Conservation (phyloP, 352 stramenopile genomes). For the Hyaloperonospora brassicae region DNA sequence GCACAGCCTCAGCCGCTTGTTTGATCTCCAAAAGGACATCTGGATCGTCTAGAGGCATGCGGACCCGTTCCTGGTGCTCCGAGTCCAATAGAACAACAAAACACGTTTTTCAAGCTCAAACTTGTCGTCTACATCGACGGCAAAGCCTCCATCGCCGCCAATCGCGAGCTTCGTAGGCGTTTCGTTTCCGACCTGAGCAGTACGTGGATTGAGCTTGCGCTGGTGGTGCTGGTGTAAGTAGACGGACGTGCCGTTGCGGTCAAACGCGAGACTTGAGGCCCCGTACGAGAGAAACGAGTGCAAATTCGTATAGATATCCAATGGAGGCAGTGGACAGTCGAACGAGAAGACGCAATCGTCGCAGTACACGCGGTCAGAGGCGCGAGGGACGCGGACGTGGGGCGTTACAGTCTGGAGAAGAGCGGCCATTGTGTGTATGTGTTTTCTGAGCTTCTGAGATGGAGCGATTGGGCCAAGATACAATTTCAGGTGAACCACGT, state of each 20-base stretch:
- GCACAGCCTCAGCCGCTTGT: constrained; percentile 50
- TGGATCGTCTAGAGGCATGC: constrained; percentile 27
- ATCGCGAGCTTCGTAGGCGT: constrained; percentile 91
- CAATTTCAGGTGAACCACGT: no score
- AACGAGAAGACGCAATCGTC: constrained; percentile 98
- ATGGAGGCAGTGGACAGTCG: constrained; percentile 69
- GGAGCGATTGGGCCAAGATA: no score
- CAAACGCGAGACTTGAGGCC: constrained; percentile 13
- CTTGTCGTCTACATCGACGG: constrained; percentile 77
- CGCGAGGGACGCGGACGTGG: constrained; percentile 41
- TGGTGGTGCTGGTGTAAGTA: constrained; percentile 78
- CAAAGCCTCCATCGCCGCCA: constrained; percentile 92
- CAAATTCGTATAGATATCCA: constrained; percentile 89
- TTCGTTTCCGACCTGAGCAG: not conserved
- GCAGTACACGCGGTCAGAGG: constrained; percentile 86
- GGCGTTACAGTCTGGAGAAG: constrained; percentile 24
- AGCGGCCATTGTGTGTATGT: not conserved
- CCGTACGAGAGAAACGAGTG: constrained; percentile 85
- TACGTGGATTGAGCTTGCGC: constrained; percentile 23
- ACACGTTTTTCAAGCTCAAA: constrained; percentile 76
- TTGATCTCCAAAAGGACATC: constrained; percentile 41
- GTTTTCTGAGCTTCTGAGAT: no score
- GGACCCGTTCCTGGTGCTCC: constrained; percentile 30
- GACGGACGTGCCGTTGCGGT: constrained; percentile 24
- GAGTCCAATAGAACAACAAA: constrained; percentile 66